phyloP scores from a whole-genome alignment of 306 rosid genomes.

The Mucuna pruriens region DNA sequence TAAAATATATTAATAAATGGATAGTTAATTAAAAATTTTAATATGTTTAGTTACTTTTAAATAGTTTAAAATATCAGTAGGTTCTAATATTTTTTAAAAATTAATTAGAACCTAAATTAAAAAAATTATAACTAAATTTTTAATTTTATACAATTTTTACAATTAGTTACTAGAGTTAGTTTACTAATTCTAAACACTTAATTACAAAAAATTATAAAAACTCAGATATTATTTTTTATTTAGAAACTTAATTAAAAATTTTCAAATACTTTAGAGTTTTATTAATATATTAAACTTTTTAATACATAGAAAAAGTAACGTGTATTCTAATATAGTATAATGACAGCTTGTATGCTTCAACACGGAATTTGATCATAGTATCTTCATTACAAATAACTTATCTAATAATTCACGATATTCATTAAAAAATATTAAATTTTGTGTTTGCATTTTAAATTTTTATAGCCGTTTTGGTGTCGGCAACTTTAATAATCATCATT shows the following conservation, averaged over 20 bases:
- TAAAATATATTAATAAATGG: not conserved
- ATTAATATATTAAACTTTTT: too few relatives aligned
- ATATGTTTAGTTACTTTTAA: not conserved
- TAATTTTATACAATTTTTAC: too few relatives aligned
- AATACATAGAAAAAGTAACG: not conserved
- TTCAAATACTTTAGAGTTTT: too few relatives aligned
- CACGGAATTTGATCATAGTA: conserved; percentile 16
- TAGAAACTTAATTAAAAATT: too few relatives aligned
- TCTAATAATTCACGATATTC: not conserved
- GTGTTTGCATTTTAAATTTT: not conserved
- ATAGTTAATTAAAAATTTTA: not conserved
- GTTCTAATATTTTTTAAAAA: too few relatives aligned
- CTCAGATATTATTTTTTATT: too few relatives aligned
- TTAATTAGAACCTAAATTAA: too few relatives aligned
- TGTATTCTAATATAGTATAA: not conserved
- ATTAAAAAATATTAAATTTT: not conserved
- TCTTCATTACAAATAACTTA: conserved; percentile 11
- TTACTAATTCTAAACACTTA: too few relatives aligned
- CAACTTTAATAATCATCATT: conserved; percentile 12
- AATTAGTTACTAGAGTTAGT: too few relatives aligned
- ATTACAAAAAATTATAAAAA: too few relatives aligned
- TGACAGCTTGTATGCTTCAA: not conserved
- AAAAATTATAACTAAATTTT: too few relatives aligned
- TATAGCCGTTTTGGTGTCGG: conserved; percentile 4
- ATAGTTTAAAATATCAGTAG: too few relatives aligned